These are phyloP conservation scores for Aspergillus alliaceus DNA, from an alignment of 2,329 filamentous ascomycete species.

Conservation along the genomic window DNA sequence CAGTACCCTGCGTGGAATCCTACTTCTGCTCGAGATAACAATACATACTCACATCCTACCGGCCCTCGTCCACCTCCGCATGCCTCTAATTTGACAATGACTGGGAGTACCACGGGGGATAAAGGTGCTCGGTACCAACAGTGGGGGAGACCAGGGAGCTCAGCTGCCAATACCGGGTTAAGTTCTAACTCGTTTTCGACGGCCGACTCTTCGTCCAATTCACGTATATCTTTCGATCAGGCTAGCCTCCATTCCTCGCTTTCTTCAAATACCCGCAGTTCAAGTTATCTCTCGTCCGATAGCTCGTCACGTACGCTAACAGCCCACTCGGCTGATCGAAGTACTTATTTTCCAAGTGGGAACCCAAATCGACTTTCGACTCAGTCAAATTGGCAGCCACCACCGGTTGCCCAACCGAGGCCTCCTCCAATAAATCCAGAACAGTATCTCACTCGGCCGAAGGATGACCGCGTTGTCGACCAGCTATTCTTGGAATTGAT, in stretches of 20 bases:
- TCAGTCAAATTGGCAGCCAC: conserved; percentile 29
- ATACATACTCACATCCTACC: conserved; percentile 57
- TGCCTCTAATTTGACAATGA: conserved; percentile 60
- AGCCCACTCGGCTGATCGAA: conserved; percentile 37
- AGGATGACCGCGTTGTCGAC: conserved; percentile 73
- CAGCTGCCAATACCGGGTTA: conserved; percentile 52
- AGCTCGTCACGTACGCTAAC: conserved; percentile 47
- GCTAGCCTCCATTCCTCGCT: conserved; percentile 63
- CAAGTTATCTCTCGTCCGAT: conserved; percentile 58
- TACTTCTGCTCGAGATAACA: conserved; percentile 49
- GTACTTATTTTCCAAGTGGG: conserved; percentile 23
- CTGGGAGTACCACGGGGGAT: conserved; percentile 70
- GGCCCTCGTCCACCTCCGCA: conserved; percentile 62
- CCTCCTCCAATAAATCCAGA: conserved; percentile 29
- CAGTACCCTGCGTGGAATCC: conserved; percentile 79
- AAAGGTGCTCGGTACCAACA: conserved; percentile 72
- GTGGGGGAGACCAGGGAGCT: conserved; percentile 66
- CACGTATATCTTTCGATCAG: conserved; percentile 62
- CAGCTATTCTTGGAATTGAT: conserved; percentile 90
- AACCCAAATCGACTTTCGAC: conserved; percentile 32
- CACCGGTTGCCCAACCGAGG: conserved; percentile 28
- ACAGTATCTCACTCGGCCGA: conserved; percentile 43
- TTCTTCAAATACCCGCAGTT: conserved; percentile 59
- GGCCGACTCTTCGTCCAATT: conserved; percentile 52
- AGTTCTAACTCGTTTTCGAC: conserved; percentile 61